Base-by-base conservation (phyloP, 2,329 filamentous ascomycete species). In the Microcera coccophila region DNA sequence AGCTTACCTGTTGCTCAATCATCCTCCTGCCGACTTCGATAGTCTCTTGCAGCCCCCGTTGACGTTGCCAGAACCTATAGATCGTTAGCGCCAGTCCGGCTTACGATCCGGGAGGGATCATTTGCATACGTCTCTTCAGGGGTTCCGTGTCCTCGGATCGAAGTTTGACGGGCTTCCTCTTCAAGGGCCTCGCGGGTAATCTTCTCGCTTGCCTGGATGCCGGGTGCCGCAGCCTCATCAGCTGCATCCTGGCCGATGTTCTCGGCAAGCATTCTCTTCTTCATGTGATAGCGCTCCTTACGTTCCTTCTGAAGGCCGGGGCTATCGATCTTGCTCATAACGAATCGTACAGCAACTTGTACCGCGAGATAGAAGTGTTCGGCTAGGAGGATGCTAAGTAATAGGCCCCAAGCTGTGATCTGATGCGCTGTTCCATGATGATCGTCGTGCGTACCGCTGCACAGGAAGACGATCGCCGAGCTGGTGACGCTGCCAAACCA, bases 401-500 rank as follows among this genome's bases (percentile, higher is more conserved):
- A 75, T 3, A 96, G 72, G 0, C 83, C 87, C 85, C 89, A 95
- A 12, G 75, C 83, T 43, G 81, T 83, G 58, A 96, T 85, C 36
- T 81, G 78, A 34, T 78, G 79, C 0, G 85, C 82, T 14, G 76
- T 76, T 29, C 85, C 85, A 41, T 78, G 75, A 0, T 79, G 78
- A 0, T 84, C 84, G 31, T 84, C 68, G 2, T 77, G 75, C 42
- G 84, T 75, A 39, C 82, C 81, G 52, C 80, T 84, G 71, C 96
- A 97, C 57, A 98, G 81, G 64, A 90, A 95, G 1, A 95, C 86
- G 36, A 97, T 79, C 0, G 90, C 89, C 1, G 90, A 82, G 42
- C 86, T 90, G 4, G 90, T 94, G 45, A 97, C 72, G 53, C 85
- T 93, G 31, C 93, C 93, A 18, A 96, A 73, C 93, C 93, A 97